These are phyloP conservation scores for Pichia ethanolica DNA, from an alignment of 805 yeast species.

Conservation along the genomic window DNA sequence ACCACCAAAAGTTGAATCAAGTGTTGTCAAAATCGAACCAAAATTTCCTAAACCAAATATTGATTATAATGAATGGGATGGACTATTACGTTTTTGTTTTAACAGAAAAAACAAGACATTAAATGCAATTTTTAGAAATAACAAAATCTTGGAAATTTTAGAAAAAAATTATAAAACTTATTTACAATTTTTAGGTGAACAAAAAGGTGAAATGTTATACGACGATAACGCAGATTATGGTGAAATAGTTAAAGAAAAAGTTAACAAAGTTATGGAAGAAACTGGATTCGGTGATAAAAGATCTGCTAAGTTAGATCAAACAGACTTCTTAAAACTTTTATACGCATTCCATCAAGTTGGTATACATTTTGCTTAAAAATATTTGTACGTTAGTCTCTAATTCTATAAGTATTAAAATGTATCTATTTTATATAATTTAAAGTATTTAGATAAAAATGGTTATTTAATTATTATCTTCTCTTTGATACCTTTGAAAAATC, in stretches of 20 bases:
- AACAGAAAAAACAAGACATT: conserved; percentile 91
- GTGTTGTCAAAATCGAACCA: conserved; percentile 89
- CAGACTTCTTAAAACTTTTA: conserved; percentile 77
- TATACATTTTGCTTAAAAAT: conserved; percentile 75
- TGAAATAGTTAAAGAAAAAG: conserved; percentile 55
- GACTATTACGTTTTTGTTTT: conserved; percentile 81
- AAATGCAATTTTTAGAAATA: conserved; percentile 84
- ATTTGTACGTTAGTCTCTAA: too few relatives aligned
- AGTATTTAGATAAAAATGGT: too few relatives aligned
- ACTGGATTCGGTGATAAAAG: conserved; percentile 81
- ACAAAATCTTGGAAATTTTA: conserved; percentile 68
- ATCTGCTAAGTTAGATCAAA: conserved; percentile 91
- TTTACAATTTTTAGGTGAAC: conserved; percentile 42
- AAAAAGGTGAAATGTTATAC: conserved; percentile 41
- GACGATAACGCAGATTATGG: conserved; percentile 34
- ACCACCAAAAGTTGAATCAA: conserved; percentile 96
- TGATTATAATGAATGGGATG: conserved; percentile 96
- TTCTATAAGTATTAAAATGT: too few relatives aligned
- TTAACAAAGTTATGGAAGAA: conserved; percentile 64
- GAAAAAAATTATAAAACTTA: conserved; percentile 84
- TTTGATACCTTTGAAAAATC: conserved; percentile 41
- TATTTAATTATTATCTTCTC: conserved; percentile 38
- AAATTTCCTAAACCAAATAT: conserved; percentile 91
- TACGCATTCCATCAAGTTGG: conserved; percentile 97
- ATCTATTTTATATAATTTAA: neutral